Evolutionary conservation across 2,329 filamentous ascomycete species (phyloP).

Genomic region (Fusarium goolgardi): DNA sequence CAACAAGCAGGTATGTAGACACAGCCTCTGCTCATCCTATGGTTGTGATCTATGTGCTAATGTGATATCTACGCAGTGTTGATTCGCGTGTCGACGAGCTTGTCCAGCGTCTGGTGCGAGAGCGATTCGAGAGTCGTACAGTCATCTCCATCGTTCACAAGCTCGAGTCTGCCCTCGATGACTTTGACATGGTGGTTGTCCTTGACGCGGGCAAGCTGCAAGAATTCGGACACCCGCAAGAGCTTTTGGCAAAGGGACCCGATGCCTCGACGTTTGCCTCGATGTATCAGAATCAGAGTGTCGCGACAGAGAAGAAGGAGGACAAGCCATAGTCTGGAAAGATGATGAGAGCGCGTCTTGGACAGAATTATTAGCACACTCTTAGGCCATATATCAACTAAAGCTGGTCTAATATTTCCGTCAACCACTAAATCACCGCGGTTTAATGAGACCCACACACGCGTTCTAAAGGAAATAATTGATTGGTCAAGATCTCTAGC

Average conservation of each 20-base stretch:
- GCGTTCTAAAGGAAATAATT: background rate
- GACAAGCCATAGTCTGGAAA: background rate
- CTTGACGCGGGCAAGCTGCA: slow-evolving; percentile 38
- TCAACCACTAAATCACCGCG: background rate
- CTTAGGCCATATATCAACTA: rapidly evolving
- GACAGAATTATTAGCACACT: background rate
- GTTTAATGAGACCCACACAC: background rate
- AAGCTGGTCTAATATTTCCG: background rate
- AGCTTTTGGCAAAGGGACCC: slow-evolving; percentile 26
- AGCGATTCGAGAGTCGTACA: slow-evolving; percentile 41
- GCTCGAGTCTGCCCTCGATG: slow-evolving; percentile 36
- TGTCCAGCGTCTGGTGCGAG: slow-evolving; percentile 27
- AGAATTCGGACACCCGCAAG: slow-evolving; percentile 38
- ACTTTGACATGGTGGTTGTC: slow-evolving; percentile 39
- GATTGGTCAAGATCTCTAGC: background rate
- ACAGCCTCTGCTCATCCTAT: background rate
- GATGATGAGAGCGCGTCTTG: background rate
- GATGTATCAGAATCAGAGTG: slow-evolving; percentile 23
- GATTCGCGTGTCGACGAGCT: slow-evolving; percentile 36
- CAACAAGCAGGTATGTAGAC: slow-evolving; percentile 52
- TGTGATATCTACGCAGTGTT: slow-evolving; percentile 10
- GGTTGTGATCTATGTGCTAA: background rate
- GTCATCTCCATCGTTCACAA: slow-evolving; percentile 47
- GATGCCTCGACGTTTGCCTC: slow-evolving; percentile 27
- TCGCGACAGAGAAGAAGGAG: background rate